Evolutionary conservation across 164 flowering plant species (phyloP).

Genomic region (Vitis rotundifolia): DNA sequence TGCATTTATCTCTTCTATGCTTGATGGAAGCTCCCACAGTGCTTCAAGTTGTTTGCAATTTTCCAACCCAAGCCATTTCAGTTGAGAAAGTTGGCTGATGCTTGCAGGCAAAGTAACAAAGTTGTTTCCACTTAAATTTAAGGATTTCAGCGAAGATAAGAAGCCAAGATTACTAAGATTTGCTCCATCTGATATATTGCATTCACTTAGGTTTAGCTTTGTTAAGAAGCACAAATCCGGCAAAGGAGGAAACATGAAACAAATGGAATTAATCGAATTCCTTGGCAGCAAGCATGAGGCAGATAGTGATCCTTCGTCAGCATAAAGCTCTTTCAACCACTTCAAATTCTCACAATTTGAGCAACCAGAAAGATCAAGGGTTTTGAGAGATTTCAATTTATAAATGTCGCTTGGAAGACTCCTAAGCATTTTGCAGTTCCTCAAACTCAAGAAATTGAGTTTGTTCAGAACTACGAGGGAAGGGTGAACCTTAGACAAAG

Average conservation of each 20-base stretch:
- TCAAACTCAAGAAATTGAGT: conserved; percentile 4
- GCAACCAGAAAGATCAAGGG: not conserved
- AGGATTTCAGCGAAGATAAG: not conserved
- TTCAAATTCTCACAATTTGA: too few species aligned
- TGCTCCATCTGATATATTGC: not conserved
- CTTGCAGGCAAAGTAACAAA: not conserved
- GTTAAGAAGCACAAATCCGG: not conserved
- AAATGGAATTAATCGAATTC: too few species aligned
- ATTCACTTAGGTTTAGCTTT: not conserved
- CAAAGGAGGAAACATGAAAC: not conserved
- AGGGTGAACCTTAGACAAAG: conserved; percentile 12
- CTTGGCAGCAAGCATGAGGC: conserved; percentile 1
- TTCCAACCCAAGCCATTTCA: too few species aligned
- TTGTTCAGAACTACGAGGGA: conserved; percentile 10
- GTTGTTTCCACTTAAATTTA: not conserved
- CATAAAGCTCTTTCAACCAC: too few species aligned
- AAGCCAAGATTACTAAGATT: not conserved
- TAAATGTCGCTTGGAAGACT: conserved; percentile 9
- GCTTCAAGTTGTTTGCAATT: too few species aligned
- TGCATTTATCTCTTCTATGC: too few species aligned
- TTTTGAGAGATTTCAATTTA: not conserved
- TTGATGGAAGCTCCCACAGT: too few species aligned
- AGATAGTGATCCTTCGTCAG: not conserved
- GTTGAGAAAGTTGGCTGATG: too few species aligned
- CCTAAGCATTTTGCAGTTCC: conserved; percentile 8